Evolutionary conservation across 2,329 filamentous ascomycete genomes (phyloP).

Genomic region (Didymella arachidicola): DNA sequence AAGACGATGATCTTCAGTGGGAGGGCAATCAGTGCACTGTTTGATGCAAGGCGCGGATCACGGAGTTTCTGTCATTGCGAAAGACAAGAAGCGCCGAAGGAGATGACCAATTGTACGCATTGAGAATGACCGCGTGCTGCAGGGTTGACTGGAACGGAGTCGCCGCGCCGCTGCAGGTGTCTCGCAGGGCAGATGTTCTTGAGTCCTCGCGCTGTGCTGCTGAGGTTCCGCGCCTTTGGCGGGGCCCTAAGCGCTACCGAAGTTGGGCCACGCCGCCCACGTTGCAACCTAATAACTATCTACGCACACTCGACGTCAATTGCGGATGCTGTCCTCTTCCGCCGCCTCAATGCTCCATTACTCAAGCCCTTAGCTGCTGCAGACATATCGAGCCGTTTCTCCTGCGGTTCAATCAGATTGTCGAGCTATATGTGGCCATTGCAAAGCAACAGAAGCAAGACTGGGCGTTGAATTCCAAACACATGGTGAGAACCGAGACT

Average conservation of each 20-base stretch:
- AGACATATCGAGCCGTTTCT: neutral
- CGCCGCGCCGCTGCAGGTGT: constrained; percentile 21
- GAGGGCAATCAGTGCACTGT: constrained; percentile 12
- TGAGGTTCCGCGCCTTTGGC: constrained; percentile 12
- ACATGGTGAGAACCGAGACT: neutral
- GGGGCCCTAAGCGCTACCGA: constrained; percentile 11
- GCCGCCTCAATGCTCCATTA: constrained; percentile 4
- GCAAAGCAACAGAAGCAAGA: neutral
- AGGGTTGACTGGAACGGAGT: constrained; percentile 23
- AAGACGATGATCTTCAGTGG: constrained; percentile 10
- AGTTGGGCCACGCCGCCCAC: neutral
- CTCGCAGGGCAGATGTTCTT: constrained; percentile 19
- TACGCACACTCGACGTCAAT: neutral
- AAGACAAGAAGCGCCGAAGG: constrained; percentile 1
- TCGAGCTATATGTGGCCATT: neutral
- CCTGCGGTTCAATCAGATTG: neutral
- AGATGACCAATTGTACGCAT: constrained; percentile 7
- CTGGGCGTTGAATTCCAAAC: neutral
- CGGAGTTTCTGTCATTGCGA: constrained; percentile 22
- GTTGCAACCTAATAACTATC: neutral
- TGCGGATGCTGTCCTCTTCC: neutral
- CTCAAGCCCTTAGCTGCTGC: neutral
- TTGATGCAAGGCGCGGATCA: constrained; percentile 16
- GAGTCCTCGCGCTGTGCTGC: constrained; percentile 4
- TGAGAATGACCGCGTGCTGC: constrained; percentile 16